Evolutionary conservation across 2,329 filamentous ascomycete genomes (phyloP).

Genomic region (Teratosphaeria epicoccoides): DNA sequence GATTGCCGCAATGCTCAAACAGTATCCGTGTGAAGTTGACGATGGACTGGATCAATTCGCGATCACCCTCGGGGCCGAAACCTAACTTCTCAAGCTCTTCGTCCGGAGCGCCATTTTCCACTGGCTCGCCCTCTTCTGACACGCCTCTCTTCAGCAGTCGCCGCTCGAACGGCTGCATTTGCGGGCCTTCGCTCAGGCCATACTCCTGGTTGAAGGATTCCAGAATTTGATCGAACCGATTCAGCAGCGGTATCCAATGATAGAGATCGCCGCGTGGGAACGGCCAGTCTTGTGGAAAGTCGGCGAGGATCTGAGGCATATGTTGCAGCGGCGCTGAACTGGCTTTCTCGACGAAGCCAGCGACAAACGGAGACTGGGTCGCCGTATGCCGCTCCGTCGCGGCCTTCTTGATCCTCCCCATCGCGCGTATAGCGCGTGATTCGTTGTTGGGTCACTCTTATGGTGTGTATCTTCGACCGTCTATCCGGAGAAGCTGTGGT

Average conservation of each 20-base stretch:
- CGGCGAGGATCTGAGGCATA: slow-evolving; percentile 63
- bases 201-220: slow-evolving; percentile 75
- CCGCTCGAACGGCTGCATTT: slow-evolving; percentile 62
- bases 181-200: slow-evolving; percentile 67
- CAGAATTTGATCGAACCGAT: slow-evolving; percentile 83
- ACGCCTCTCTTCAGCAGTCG: slow-evolving; percentile 53
- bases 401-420: slow-evolving; percentile 47
- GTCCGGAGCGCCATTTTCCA: slow-evolving; percentile 17
- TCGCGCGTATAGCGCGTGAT: slow-evolving; percentile 18
- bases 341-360: slow-evolving; percentile 64
- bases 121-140: slow-evolving; percentile 34
- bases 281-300: slow-evolving; percentile 83
- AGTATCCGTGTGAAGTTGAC: slow-evolving; percentile 79
- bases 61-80: slow-evolving; percentile 63
- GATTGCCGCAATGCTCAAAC: slow-evolving; percentile 89
- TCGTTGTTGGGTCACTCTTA: not conserved
- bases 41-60: slow-evolving; percentile 65
- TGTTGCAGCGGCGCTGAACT: slow-evolving; percentile 60
- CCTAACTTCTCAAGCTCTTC: slow-evolving; percentile 34
- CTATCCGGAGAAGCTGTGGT: not conserved
- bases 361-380: slow-evolving; percentile 70
- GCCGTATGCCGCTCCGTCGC: slow-evolving; percentile 44
- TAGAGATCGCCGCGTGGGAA: slow-evolving; percentile 93
- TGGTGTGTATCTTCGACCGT: not conserved
- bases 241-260: slow-evolving; percentile 92